A percentile compares a stretch with the other conserved stretches of the same genome.
Evolutionary conservation across 306 rosid genomes (phyloP).

Genomic region (Cicer arietinum): DNA sequence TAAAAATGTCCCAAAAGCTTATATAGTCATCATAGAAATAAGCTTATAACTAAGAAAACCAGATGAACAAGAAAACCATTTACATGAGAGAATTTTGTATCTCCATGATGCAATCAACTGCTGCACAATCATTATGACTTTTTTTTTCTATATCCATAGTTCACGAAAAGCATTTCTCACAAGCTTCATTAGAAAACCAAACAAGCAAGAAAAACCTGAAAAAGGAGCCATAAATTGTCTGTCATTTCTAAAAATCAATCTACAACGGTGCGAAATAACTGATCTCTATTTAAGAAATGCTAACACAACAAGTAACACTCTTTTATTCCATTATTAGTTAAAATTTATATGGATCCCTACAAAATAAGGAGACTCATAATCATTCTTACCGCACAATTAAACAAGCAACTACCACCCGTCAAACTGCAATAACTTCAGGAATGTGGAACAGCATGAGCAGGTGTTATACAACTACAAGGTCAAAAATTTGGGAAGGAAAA

Average conservation of each 20-base stretch:
- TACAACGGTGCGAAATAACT: not conserved
- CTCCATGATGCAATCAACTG: slow-evolving; percentile 49
- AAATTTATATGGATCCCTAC: not conserved
- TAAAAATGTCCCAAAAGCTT: slow-evolving; percentile 25
- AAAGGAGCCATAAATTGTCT: slow-evolving; percentile 32
- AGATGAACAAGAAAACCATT: slow-evolving; percentile 34
- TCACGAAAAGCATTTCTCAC: slow-evolving; percentile 61
- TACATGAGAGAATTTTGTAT: slow-evolving; percentile 22
- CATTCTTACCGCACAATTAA: slow-evolving; percentile 57
- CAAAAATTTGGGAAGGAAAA: not conserved
- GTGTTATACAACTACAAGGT: slow-evolving; percentile 55
- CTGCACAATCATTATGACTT: slow-evolving; percentile 51
- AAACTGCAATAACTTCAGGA: slow-evolving; percentile 56
- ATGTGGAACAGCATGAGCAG: slow-evolving; percentile 65
- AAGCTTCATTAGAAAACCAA: slow-evolving; percentile 58
- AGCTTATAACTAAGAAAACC: slow-evolving; percentile 25
- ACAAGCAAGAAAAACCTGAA: slow-evolving; percentile 61
- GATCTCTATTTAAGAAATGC: not conserved
- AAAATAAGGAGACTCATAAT: not conserved
- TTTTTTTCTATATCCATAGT: slow-evolving; percentile 43
- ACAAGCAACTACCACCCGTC: slow-evolving; percentile 64
- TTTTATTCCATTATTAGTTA: not conserved
- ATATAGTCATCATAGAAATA: not conserved
- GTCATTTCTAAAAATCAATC: not conserved
- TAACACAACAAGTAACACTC: not conserved